Base-by-base conservation (phyloP, 116 monocot species). In the Papilionanthe hybrid region DNA sequence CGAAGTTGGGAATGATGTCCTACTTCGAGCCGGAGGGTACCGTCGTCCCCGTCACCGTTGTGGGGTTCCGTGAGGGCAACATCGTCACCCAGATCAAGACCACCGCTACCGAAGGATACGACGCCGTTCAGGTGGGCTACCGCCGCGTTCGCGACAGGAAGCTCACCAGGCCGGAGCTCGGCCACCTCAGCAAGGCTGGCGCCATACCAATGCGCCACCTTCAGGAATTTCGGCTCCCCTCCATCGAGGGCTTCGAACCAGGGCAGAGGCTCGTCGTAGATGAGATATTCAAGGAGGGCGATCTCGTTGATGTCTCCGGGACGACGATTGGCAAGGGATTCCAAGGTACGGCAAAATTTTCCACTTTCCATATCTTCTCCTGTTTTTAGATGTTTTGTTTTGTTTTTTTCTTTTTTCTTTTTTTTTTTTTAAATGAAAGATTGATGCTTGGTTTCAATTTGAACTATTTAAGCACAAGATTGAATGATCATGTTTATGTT, bases 51-150 rank as follows among this genome's bases (percentile, higher is more conserved):
- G 89, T 97, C 81, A 97, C 96, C 73, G 87, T 97, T 86, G 84
- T 97, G 58, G 97, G 92, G 9, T 97, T 97, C 84, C 91, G 94
- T 65, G 94, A 97, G 89, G 94, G 97, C 27, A 97, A 97, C 92
- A 79, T 97, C 82, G 92, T 97, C 66, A 97, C 94, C 72, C 97
- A 97, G 92, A 83, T 97, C 42, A 97, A 97, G 88, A 92, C 89
- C 29, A 49, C 83, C 27, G 87, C 91, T 80, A 92, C 94, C 67
- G 91, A 97, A 75, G 97, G 97, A 44, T 97, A 97, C 88, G 89
- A 92, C 43, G 88, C 94, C 37, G 94, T 97, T 8, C 97, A 97
- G 91, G 79, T 97, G 18, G 96, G 94, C 0, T 97, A 94, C 85
- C 83, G 94, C 13, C 85, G 97, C 41, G 91, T 97, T n/a, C 87